Evolutionary conservation across 441 rosid genomes (phyloP).

Genomic region (Capsella rubella): DNA sequence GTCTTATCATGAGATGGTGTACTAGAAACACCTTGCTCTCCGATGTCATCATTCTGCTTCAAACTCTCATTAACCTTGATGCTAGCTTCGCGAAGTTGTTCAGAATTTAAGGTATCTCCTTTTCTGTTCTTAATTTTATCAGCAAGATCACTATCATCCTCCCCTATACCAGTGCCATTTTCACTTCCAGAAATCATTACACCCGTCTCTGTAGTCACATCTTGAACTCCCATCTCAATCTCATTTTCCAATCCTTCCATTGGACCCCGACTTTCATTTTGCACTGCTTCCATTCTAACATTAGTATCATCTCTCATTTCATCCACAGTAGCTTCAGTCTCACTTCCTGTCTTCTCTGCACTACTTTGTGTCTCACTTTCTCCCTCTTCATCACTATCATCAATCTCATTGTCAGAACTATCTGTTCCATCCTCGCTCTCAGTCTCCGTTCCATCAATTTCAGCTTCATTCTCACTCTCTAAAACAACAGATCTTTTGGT

Average conservation of each 20-base stretch:
- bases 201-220: conserved; percentile 28
- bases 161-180: conserved; percentile 29
- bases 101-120: conserved; percentile 43
- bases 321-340: conserved; percentile 35
- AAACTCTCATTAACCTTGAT: conserved; percentile 42
- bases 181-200: conserved; percentile 35
- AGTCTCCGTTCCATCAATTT: conserved; percentile 37
- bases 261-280: conserved; percentile 32
- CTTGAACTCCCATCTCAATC: conserved; percentile 42
- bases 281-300: conserved; percentile 33
- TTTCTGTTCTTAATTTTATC: conserved; percentile 30
- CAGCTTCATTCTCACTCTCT: conserved; percentile 43
- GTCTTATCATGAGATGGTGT: conserved; percentile 43
- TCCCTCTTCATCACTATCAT: conserved; percentile 41
- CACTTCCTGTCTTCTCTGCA: conserved; percentile 42
- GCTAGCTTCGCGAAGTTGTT: conserved; percentile 37
- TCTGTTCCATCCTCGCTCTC: conserved; percentile 43
- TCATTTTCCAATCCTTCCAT: conserved; percentile 38
- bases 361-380: conserved; percentile 39
- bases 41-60: conserved; percentile 42
- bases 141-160: conserved; percentile 25
- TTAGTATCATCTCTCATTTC: conserved; percentile 19
- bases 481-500: conserved; percentile 36
- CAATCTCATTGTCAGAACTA: conserved; percentile 40
- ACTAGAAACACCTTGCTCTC: conserved; percentile 37